Evolutionary conservation across 2,329 filamentous ascomycete species (phyloP), one percentile per base, ranked within the genome.

Genomic region (Falciphora oryzae): DNA sequence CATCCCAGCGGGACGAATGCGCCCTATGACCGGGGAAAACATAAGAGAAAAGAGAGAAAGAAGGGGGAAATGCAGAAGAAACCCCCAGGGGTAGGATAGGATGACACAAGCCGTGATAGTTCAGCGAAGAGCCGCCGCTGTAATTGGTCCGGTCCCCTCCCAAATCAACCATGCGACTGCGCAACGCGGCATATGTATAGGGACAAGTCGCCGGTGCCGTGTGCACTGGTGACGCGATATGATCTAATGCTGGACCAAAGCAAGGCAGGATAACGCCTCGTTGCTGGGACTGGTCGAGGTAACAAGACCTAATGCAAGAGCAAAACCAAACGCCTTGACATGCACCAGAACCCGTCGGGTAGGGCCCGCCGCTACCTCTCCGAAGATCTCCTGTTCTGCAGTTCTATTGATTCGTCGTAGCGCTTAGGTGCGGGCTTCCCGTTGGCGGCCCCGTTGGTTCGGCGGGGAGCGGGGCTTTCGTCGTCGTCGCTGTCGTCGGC

Each of bases 401-500:
- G 75, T 71, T 86, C 84, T 68, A 85, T 83, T 58, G 61, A 63
- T 44, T 29, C 61, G 50, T 63, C 29, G 28, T 63, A 63, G n/a
- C 53, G 77, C 75, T 65, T 76, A 71, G 61, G 75, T 74, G 14
- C 59, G 57, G 53, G 71, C 69, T 65, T 68, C n/a, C 67, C 68
- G 28, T 68, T 69, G 22, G 53, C 64, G 53, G 67, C 65, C 10
- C 65, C 63, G 31, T 69, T 71, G 64, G 78, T 73, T 29, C 70
- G 74, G 64, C 79, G 75, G 59, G 75, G 73, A 65, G 79, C 79
- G 13, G 71, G 59, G 1, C 61, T 67, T 66, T 77, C 72, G 38
- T 88, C 87, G 63, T 89, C 89, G 35, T 91, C 89, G 69, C 84
- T 90, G 67, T 95, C 91, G 68, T 93, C 90, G 2, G 89, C 84